phyloP scores from a whole-genome alignment of 208 protist species.

The Acanthamoeba castellanii region DNA sequence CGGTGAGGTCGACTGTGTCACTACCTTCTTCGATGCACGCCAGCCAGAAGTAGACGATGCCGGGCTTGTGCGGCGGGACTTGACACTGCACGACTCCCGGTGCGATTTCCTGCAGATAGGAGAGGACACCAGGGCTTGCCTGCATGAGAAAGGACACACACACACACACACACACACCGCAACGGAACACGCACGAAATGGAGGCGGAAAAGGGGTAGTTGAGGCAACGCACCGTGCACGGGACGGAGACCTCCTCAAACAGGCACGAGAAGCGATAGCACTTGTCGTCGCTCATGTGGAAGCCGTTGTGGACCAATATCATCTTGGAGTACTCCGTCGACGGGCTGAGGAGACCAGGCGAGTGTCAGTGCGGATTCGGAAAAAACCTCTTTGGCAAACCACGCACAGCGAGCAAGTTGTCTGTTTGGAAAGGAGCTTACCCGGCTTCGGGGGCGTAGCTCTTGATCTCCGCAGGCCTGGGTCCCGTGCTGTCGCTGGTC shows the following conservation, averaged over 20 bases:
- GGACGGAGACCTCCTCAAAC: conserved; percentile 59
- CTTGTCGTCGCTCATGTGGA: conserved; percentile 63
- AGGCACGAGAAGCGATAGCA: conserved; percentile 76
- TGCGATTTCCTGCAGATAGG: conserved; percentile 22
- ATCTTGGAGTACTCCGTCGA: conserved; percentile 68
- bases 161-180: too few species aligned
- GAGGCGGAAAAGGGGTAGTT: background rate
- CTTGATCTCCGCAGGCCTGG: conserved; percentile 52
- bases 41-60: conserved; percentile 75
- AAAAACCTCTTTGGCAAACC: background rate
- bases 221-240: conserved; percentile 13
- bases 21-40: conserved; percentile 66
- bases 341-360: background rate
- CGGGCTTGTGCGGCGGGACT: conserved; percentile 66
- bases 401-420: background rate
- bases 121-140: background rate
- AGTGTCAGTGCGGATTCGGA: background rate
- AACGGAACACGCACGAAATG: background rate
- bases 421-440: background rate
- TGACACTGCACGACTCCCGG: conserved; percentile 53
- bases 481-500: conserved; percentile 52
- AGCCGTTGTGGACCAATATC: conserved; percentile 67
- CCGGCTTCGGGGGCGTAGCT: conserved; percentile 68
- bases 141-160: background rate
- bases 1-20: conserved; percentile 41